These are phyloP conservation scores for Xylariaceae sp. DNA, from an alignment of 2,329 filamentous ascomycete species.

Conservation along the genomic window DNA sequence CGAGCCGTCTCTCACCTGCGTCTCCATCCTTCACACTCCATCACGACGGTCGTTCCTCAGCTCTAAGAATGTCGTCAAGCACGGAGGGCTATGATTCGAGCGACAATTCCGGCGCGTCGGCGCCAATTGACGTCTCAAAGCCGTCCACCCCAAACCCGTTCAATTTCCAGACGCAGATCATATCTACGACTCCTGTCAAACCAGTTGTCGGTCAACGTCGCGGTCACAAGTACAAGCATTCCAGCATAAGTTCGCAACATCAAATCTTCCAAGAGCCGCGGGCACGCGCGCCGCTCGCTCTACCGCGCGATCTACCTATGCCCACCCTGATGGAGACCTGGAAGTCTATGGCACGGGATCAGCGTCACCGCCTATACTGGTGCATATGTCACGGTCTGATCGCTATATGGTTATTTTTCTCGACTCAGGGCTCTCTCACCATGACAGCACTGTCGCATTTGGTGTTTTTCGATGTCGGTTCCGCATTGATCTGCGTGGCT, in stretches of 20 bases:
- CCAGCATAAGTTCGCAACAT: conserved; percentile 79
- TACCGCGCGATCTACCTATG: conserved; percentile 87
- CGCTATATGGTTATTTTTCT: conserved; percentile 79
- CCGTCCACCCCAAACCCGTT: conserved; percentile 60
- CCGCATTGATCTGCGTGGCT: conserved; percentile 81
- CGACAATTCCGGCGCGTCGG: conserved; percentile 27
- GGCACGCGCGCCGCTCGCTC: conserved; percentile 74
- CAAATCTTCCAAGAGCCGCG: conserved; percentile 95
- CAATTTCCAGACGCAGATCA: conserved; percentile 84
- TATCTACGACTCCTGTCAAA: conserved; percentile 70
- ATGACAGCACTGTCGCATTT: conserved; percentile 90
- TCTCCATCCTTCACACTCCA: conserved; percentile 28
- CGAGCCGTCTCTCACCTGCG: conserved; percentile 31
- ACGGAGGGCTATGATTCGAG: conserved; percentile 22
- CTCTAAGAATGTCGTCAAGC: conserved; percentile 25
- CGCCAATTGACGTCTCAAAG: conserved; percentile 36
- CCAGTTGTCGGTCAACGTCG: conserved; percentile 85
- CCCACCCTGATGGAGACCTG: conserved; percentile 85
- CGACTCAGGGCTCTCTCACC: conserved; percentile 77
- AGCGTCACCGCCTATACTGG: conserved; percentile 80
- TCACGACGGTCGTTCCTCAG: conserved; percentile 10
- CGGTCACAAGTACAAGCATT: conserved; percentile 97
- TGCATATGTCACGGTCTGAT: conserved; percentile 82
- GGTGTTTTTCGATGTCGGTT: conserved; percentile 91
- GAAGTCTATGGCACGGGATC: conserved; percentile 82